Base-by-base conservation (phyloP, 768 basidiomycete genomes). In the Leccinum obscurum region DNA sequence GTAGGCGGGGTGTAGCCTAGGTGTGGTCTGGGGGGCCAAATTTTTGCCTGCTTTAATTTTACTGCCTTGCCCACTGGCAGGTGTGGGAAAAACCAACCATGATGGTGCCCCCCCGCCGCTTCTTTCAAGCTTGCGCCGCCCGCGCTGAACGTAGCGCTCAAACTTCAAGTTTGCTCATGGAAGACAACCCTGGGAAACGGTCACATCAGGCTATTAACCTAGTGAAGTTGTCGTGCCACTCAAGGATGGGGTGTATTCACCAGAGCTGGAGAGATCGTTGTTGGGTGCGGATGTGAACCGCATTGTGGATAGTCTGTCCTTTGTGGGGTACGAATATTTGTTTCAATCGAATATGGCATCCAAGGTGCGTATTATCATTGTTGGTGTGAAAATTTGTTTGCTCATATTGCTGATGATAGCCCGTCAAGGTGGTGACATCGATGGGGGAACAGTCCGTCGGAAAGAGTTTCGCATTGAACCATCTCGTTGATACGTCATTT, bases 371-470 rank as follows among this genome's bases (percentile, higher is more conserved):
- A 13, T 34, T 0, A 3, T 30, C 1, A 2, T 20, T 2, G 0
- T n/a, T 2, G 0, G 1, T 34, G 2, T 1, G 1, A 2, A 3
- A 13, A 1, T 1, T 11, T 1, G 4, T 2, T 28, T 28, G 22
- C 46, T 69, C 14, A 60, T n/a, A 6, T 1, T 15, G 0, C 1
- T 14, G 10, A 34, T 48, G 20, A 52, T 37, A 86, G 83, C 85
- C 84, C 2, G 85, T 87, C 14, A 81, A 78, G 62, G 86, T 87
- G 6, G 85, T 87, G 1, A 85, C 85, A 0, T 87, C 86, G 0
- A 86, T 87, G 86, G 85, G 85, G 1, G 85, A 86, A 66, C 86
- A 87, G 64, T 86, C 84, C 0, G 85, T 87, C 1, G 86, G 85
- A 1, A 86, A 86, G 64, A 83, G 80, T 55, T 87, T 79, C 57